Evolutionary conservation across 1,284 basidiomycete species (phyloP).

Genomic region (Chiua sp.): DNA sequence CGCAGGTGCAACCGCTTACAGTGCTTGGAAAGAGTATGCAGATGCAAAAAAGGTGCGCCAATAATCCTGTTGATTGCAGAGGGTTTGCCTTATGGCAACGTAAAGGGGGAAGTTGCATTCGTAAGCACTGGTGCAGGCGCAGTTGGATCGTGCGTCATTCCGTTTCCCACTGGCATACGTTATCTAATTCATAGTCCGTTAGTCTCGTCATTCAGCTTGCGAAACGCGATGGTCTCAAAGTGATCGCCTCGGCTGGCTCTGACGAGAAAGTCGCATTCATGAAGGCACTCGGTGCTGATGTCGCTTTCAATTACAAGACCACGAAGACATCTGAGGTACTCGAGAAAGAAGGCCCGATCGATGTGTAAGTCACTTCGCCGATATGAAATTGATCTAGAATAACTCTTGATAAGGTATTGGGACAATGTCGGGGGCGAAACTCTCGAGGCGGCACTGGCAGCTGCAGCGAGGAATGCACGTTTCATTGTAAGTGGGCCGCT

Average conservation of each 20-base stretch:
- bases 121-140: slow-evolving; percentile 24
- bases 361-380: slow-evolving; percentile 17
- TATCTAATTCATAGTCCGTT: not conserved
- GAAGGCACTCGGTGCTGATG: slow-evolving; percentile 42
- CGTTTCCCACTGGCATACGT: not conserved
- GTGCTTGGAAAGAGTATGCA: slow-evolving; percentile 29
- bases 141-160: slow-evolving; percentile 28
- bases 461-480: slow-evolving; percentile 54
- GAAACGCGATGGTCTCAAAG: slow-evolving; percentile 42
- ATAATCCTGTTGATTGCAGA: not conserved
- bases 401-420: slow-evolving; percentile 44
- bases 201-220: slow-evolving; percentile 42
- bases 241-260: slow-evolving; percentile 45
- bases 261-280: slow-evolving; percentile 45
- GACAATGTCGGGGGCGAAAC: slow-evolving; percentile 71
- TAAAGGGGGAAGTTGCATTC: slow-evolving; percentile 26
- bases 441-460: slow-evolving; percentile 60
- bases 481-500: slow-evolving; percentile 39
- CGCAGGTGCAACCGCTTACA: slow-evolving; percentile 28
- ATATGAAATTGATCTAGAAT: not conserved
- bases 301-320: slow-evolving; percentile 45
- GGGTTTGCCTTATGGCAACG: slow-evolving; percentile 1
- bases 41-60: slow-evolving; percentile 20
- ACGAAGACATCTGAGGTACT: slow-evolving; percentile 31
- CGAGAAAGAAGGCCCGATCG: slow-evolving; percentile 26